Conservation (phyloP, 2,329 filamentous ascomycete species). For the Colletotrichum sp. region DNA sequence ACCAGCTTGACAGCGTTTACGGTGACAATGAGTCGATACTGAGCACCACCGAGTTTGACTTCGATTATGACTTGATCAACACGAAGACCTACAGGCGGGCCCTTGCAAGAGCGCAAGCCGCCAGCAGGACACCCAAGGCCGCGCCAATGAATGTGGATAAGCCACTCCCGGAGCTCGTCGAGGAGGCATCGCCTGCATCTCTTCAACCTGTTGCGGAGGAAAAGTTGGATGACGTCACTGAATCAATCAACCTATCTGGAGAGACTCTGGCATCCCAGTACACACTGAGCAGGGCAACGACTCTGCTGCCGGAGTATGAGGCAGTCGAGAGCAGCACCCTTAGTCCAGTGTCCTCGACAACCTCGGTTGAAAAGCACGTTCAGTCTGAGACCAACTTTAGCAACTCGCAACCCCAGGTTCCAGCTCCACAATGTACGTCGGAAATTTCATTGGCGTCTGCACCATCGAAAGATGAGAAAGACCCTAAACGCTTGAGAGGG, state of each 20-base stretch:
- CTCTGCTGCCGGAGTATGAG: not conserved
- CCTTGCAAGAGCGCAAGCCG: not conserved
- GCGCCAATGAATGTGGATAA: not conserved
- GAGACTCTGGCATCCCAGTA: not conserved
- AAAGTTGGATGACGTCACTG: not conserved
- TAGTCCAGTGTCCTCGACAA: not conserved
- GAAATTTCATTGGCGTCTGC: not conserved
- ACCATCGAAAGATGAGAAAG: not conserved
- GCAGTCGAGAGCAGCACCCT: not conserved
- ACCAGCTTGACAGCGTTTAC: not conserved
- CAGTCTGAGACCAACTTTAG: not conserved
- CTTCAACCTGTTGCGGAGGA: not conserved
- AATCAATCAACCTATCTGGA: not conserved
- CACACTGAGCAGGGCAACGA: not conserved
- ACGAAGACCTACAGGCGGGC: slow-evolving; percentile 8
- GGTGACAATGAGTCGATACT: slow-evolving; percentile 13
- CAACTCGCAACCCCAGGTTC: not conserved
- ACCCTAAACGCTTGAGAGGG: not conserved
- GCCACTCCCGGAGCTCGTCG: not conserved
- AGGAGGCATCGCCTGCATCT: not conserved
- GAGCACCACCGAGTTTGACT: slow-evolving; percentile 18
- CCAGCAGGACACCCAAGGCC: not conserved
- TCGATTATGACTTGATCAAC: slow-evolving; percentile 16
- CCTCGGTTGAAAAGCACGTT: not conserved
- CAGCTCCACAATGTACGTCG: not conserved